phyloP scores from a whole-genome alignment of 2,329 filamentous ascomycete species.

The Biscogniauxia marginata region DNA sequence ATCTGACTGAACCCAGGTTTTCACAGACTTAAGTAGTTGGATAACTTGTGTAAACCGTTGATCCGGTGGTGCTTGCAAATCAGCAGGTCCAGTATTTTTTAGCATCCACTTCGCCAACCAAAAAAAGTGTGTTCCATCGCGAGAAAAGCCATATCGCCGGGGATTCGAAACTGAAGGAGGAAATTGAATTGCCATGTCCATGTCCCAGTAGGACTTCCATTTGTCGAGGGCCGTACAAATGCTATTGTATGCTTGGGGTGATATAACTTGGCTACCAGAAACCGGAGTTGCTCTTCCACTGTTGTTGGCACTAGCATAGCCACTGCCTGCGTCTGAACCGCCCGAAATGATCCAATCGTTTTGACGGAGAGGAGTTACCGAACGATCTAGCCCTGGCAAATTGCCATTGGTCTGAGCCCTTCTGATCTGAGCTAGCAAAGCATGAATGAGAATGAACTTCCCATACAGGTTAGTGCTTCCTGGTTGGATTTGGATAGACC shows the following conservation, averaged over 20 bases:
- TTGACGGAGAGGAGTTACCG: slow-evolving; percentile 56
- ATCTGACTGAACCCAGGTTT: slow-evolving; percentile 60
- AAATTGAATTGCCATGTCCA: slow-evolving; percentile 67
- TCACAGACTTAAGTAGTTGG: slow-evolving; percentile 58
- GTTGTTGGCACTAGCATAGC: slow-evolving; percentile 43
- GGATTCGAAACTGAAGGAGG: slow-evolving; percentile 52
- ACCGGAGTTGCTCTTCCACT: slow-evolving; percentile 48
- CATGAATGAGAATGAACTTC: slow-evolving; percentile 73
- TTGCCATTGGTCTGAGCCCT: slow-evolving; percentile 42
- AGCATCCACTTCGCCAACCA: slow-evolving; percentile 68
- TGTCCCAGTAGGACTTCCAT: slow-evolving; percentile 72
- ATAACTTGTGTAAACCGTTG: slow-evolving; percentile 60
- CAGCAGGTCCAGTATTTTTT: slow-evolving; percentile 52
- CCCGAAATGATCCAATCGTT: slow-evolving; percentile 55
- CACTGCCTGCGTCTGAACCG: slow-evolving; percentile 41
- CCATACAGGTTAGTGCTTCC: slow-evolving; percentile 69
- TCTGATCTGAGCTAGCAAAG: slow-evolving; percentile 61
- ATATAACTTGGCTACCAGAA: slow-evolving; percentile 37
- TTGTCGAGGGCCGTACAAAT: slow-evolving; percentile 62
- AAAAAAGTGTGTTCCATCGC: slow-evolving; percentile 72
- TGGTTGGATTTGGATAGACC: slow-evolving; percentile 57
- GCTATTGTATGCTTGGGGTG: slow-evolving; percentile 46
- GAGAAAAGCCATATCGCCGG: slow-evolving; percentile 65
- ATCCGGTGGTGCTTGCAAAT: slow-evolving; percentile 58
- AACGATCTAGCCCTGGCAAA: slow-evolving; percentile 35